A percentile compares a stretch with the other conserved stretches of the same genome.
phyloP scores from a whole-genome alignment of 2,329 filamentous ascomycete genomes.

The Talaromyces sp. region DNA sequence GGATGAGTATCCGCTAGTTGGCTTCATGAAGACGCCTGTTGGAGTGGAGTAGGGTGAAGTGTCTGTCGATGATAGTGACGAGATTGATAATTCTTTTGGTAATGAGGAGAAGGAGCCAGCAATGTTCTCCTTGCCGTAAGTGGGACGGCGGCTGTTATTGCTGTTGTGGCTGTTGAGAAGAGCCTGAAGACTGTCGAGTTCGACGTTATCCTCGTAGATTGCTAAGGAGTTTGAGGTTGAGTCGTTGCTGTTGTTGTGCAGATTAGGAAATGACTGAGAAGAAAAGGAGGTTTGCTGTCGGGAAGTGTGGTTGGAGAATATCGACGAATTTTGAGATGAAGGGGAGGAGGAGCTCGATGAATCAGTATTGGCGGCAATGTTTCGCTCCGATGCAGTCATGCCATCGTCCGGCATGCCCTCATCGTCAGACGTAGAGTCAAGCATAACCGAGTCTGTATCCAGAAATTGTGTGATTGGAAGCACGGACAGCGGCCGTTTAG shows the following conservation, averaged over 20 bases:
- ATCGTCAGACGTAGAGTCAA: slow-evolving; percentile 25
- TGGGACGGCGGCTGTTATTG: not conserved
- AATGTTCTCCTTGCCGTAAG: slow-evolving; percentile 16
- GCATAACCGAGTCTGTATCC: slow-evolving; percentile 33
- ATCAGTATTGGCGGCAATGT: slow-evolving; percentile 38
- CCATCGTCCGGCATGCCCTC: slow-evolving; percentile 25
- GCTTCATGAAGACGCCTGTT: slow-evolving; percentile 13
- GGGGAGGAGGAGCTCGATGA: slow-evolving; percentile 18
- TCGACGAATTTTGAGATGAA: slow-evolving; percentile 36
- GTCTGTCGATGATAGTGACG: not conserved
- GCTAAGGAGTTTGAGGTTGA: slow-evolving; percentile 19
- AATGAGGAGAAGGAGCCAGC: not conserved
- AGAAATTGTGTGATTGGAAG: slow-evolving; percentile 30
- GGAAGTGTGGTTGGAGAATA: slow-evolving; percentile 17
- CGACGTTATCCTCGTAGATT: slow-evolving; percentile 28
- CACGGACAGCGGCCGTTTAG: slow-evolving; percentile 45
- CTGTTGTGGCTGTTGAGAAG: not conserved
- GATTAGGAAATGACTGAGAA: not conserved
- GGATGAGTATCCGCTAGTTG: slow-evolving; percentile 1
- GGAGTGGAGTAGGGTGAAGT: not conserved
- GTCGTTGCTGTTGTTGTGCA: not conserved
- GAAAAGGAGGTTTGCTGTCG: not conserved
- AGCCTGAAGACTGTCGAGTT: slow-evolving; percentile 8
- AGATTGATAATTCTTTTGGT: slow-evolving; percentile 5
- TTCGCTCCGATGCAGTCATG: slow-evolving; percentile 40